Evolutionary conservation across 2,329 filamentous ascomycete species (phyloP), one percentile per base, ranked within the genome.

Genomic region (Arthrobotrys conoides): DNA sequence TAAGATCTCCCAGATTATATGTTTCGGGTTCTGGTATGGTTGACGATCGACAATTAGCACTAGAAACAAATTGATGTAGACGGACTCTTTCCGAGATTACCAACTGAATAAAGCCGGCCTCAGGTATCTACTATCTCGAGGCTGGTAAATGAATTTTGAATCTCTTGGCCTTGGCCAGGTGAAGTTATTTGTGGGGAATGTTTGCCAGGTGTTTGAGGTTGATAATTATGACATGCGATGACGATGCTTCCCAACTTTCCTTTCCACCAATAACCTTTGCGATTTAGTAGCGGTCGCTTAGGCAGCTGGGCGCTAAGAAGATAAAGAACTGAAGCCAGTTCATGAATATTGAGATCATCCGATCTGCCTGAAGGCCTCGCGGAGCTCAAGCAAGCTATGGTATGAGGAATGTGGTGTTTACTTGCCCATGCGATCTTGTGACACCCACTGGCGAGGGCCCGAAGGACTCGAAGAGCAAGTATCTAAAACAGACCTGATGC

Each of bases 401-500:
- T 61, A 71, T 59, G 59, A 71, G 61, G 67, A 77, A 77, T 77
- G 66, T 46, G 53, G 27, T 68, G 67, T 51, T n/a, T 63, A 24
- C 64, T n/a, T 33, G 30, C 59, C 49, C 59, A 53, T 49, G 30
- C 57, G 51, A 22, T 63, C 73, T 59, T 48, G 67, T 77, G 73
- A 77, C 63, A 41, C 73, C 57, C 44, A 48, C 44, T 71, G 73
- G 61, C 20, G 61, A 67, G 51, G 48, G 51, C 36, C 59, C 49
- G 63, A 71, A 66, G 66, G 66, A 20, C 27, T 46, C 30, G 46
- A 68, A 66, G 65, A 55, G 57, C 20, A 41, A 68, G 38, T 46
- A 57, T 61, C 75, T 67, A 64, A 72, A 71, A 72, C 75, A 59
- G 20, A 49, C 51, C 68, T 68, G 68, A 72, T 64, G 63, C 67